Conservation (phyloP, 345 rosid species). For the Euphorbia lathyris region DNA sequence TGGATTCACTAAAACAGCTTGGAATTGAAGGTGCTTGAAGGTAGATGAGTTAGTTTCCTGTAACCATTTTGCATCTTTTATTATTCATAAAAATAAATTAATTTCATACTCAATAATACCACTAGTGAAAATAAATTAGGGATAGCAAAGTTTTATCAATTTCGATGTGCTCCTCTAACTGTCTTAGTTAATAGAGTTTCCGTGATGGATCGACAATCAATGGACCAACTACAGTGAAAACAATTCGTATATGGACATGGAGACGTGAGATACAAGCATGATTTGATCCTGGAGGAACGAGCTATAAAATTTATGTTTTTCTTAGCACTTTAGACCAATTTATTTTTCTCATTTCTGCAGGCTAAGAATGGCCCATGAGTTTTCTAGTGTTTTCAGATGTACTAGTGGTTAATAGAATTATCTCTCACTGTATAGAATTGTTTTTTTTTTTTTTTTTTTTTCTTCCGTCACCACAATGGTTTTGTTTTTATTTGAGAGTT, state of each 20-base stretch:
- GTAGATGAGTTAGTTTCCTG: neutral
- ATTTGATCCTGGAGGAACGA: neutral
- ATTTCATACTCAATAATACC: neutral
- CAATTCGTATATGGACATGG: neutral
- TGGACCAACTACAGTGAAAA: neutral
- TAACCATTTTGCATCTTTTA: neutral
- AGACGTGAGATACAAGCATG: neutral
- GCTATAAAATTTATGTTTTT: neutral
- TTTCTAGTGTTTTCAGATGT: constrained; percentile 2
- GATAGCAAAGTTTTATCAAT: neutral
- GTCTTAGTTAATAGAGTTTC: neutral
- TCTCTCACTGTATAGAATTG: too few species aligned
- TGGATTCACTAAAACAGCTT: constrained; percentile 57
- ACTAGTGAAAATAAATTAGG: neutral
- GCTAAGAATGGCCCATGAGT: neutral
- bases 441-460: too few species aligned
- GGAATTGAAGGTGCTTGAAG: constrained; percentile 52
- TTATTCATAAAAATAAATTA: too few species aligned
- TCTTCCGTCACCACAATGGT: too few species aligned
- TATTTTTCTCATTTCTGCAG: neutral
- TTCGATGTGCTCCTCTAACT: neutral
- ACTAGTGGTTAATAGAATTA: too few species aligned
- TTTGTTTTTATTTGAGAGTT: too few species aligned
- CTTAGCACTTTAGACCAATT: neutral
- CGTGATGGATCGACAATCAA: neutral